Evolutionary conservation across 306 rosid genomes (phyloP).

Genomic region (Trichosanthes cucumerina): DNA sequence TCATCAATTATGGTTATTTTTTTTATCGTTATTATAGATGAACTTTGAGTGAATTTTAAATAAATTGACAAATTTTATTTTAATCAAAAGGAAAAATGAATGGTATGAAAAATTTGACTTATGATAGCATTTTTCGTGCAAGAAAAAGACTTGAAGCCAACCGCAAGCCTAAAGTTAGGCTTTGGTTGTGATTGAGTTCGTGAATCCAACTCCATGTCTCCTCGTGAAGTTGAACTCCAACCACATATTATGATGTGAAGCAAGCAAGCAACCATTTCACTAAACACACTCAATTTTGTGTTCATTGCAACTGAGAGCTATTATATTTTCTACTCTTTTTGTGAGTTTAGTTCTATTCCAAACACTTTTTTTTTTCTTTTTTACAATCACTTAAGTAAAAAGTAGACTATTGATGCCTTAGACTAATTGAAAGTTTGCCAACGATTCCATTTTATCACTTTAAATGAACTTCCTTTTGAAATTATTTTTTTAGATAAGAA

Average conservation of each 20-base stretch:
- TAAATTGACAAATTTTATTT: background rate
- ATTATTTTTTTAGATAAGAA: too few species aligned
- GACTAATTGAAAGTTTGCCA: background rate
- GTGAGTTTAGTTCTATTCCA: background rate
- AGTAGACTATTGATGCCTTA: too few species aligned
- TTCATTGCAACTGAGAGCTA: background rate
- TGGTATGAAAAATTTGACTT: background rate
- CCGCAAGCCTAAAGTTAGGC: conserved; percentile 4
- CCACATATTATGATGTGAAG: conserved; percentile 1
- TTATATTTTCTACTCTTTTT: background rate
- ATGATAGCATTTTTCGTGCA: background rate
- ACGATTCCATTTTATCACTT: too few species aligned
- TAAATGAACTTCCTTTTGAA: too few species aligned
- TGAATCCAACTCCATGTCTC: background rate
- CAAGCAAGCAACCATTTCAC: background rate
- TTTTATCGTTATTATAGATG: too few species aligned
- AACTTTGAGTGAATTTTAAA: background rate
- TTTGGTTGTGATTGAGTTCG: background rate
- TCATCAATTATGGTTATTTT: background rate
- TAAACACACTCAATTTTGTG: background rate
- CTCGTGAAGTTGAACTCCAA: conserved; percentile 1
- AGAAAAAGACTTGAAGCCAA: conserved; percentile 7
- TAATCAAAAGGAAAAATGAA: background rate
- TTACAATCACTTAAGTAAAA: too few species aligned
- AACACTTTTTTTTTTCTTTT: background rate